A percentile compares a stretch with the other conserved stretches of the same genome.
phyloP scores from a whole-genome alignment of 768 basidiomycete genomes.

The Omphalotus guepiniiformis region DNA sequence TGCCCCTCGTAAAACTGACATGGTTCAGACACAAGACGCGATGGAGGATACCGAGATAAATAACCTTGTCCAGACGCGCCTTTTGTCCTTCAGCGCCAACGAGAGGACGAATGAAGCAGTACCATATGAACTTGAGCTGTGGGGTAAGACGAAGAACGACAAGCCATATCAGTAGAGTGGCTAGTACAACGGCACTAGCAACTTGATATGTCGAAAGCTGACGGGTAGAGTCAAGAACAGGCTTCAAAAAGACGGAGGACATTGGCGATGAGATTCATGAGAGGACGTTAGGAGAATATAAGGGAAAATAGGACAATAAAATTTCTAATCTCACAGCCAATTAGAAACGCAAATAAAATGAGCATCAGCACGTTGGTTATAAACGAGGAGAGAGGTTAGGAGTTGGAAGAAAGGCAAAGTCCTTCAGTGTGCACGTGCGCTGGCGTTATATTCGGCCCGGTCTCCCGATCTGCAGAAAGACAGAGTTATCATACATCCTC shows the following conservation, averaged over 20 bases:
- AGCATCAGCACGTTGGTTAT: neutral
- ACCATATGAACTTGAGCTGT: constrained; percentile 44
- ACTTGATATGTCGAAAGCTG: neutral
- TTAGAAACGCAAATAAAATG: neutral
- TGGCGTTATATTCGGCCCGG: too few species aligned
- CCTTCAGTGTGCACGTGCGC: too few species aligned
- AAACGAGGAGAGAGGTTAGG: neutral
- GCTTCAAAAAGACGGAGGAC: neutral
- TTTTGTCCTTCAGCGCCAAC: constrained; percentile 33
- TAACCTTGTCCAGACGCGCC: constrained; percentile 40
- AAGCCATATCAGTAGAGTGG: neutral
- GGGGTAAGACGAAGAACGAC: constrained; percentile 25
- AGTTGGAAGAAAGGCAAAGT: too few species aligned
- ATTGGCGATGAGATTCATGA: neutral
- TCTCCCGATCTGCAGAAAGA: too few species aligned
- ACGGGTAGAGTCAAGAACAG: neutral
- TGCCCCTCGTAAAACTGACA: constrained; percentile 61
- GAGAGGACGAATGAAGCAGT: constrained; percentile 45
- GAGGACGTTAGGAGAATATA: neutral
- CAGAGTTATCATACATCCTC: constrained; percentile 9
- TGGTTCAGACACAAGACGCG: neutral
- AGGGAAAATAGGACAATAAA: neutral
- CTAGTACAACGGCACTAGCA: neutral
- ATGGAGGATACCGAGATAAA: neutral
- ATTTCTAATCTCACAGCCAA: neutral